Evolutionary conservation across 352 stramenopile species (phyloP), one percentile per base, ranked within the genome.

Genomic region (Phytopythium boreale): DNA sequence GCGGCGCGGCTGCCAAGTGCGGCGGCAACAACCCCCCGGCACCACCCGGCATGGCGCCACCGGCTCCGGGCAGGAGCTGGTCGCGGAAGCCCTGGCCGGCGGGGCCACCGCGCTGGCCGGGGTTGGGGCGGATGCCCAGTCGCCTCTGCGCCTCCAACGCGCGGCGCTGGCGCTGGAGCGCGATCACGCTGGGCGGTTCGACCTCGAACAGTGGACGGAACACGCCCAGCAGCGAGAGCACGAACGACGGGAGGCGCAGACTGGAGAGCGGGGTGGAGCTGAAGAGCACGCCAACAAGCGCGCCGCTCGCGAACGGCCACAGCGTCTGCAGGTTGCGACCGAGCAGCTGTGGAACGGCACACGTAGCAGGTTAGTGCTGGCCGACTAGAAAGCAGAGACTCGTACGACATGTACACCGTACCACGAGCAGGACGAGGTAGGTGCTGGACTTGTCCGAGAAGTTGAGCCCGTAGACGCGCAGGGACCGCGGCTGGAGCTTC

Each of bases 361-460:
- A 26, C 44, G 44, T 11, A 50, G 1, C n/a, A 11, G 24, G 44
- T 50, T 14, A 50, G 19, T 14, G 44, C 44, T n/a, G n/a, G 9
- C 17, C 9, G 44, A 24, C 10, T 26, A 12, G 6, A 24, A 12
- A 50, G 7, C 11, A 39, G 34, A 39, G 34, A 14, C 34, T 39
- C 34, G 34, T 14, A 14, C 34, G 34, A 39, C 34, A 14, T 39
- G 34, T 36, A 36, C 26, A 43, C n/a, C 56, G 50, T 75, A 95
- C 85, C 82, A 94, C 72, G 10, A 87, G 57, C 24, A 92, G 68
- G 44, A 96, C 70, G 59, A 91, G 52, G 59, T 92, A 92, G 9
- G 80, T 90, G 46, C 66, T 84, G 27, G 84, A 90, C 37, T 96
- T 96, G 63, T 96, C 87, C 27, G 87, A 93, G 43, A 96, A 91